A percentile compares a stretch with the other conserved stretches of the same genome.
Conservation (phyloP, 2,329 filamentous ascomycete genomes). For the Colletotrichum nymphaeae region DNA sequence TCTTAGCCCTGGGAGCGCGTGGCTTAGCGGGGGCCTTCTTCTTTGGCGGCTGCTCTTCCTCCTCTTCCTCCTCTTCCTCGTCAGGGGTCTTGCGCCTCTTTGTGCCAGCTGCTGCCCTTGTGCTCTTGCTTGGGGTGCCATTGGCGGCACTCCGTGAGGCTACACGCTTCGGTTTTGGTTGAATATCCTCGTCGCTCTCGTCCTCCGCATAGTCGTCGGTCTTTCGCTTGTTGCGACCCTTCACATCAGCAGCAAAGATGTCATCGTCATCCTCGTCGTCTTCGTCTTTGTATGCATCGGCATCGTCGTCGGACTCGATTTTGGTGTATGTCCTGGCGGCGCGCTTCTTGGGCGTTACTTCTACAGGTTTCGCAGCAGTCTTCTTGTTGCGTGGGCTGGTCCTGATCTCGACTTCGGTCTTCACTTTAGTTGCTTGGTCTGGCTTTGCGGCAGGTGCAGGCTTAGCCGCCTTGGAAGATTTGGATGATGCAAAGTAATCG, state of each 20-base stretch:
- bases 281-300: slow-evolving; percentile 72
- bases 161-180: slow-evolving; percentile 70
- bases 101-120: slow-evolving; percentile 44
- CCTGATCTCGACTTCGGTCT: slow-evolving; percentile 59
- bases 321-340: slow-evolving; percentile 54
- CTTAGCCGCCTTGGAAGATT: slow-evolving; percentile 52
- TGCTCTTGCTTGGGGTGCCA: slow-evolving; percentile 40
- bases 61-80: slow-evolving; percentile 63
- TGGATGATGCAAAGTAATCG: slow-evolving; percentile 66
- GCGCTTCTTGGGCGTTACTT: slow-evolving; percentile 53
- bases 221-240: slow-evolving; percentile 72
- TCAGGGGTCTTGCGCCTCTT: slow-evolving; percentile 71
- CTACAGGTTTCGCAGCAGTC: slow-evolving; percentile 43
- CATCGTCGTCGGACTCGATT: slow-evolving; percentile 59
- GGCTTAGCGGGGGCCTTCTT: slow-evolving; percentile 69
- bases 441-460: slow-evolving; percentile 53
- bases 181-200: slow-evolving; percentile 76
- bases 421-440: slow-evolving; percentile 50
- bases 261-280: slow-evolving; percentile 80
- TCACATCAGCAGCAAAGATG: slow-evolving; percentile 81
- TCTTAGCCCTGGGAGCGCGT: slow-evolving; percentile 70
- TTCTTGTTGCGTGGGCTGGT: slow-evolving; percentile 64
- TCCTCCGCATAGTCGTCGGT: slow-evolving; percentile 82
- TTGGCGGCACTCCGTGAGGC: slow-evolving; percentile 50
- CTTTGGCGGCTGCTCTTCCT: slow-evolving; percentile 71